These are phyloP conservation scores for Lactarius hengduanensis DNA, from an alignment of 768 basidiomycete species.

Conservation along the genomic window DNA sequence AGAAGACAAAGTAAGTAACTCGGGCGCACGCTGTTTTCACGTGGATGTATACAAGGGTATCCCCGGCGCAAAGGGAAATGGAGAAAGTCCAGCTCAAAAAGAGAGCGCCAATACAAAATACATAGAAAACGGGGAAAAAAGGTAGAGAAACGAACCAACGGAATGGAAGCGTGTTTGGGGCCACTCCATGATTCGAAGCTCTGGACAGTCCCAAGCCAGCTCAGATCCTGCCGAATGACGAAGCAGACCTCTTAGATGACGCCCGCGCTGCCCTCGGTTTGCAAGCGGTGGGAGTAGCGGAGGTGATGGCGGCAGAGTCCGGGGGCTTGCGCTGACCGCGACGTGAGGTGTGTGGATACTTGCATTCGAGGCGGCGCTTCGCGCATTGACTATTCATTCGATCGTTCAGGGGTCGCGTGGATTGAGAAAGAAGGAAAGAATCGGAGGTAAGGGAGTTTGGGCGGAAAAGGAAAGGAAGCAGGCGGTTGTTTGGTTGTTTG, in stretches of 20 bases:
- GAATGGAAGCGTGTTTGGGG: neutral
- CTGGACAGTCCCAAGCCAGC: neutral
- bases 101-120: neutral
- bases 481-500: constrained; percentile 4
- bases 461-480: neutral
- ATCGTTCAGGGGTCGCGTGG: constrained; percentile 2
- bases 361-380: constrained; percentile 25
- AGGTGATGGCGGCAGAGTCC: neutral
- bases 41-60: neutral
- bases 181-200: neutral
- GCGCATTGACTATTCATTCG: constrained; percentile 27
- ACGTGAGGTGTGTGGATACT: constrained; percentile 30
- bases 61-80: neutral
- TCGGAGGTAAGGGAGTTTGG: neutral
- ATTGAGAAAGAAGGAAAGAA: constrained; percentile 13
- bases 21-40: neutral
- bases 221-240: neutral
- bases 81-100: too few relatives aligned
- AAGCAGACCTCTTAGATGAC: constrained; percentile 9
- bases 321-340: constrained; percentile 31
- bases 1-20: neutral
- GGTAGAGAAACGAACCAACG: neutral
- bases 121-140: neutral
- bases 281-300: constrained; percentile 21
- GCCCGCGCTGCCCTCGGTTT: constrained; percentile 26